These are phyloP conservation scores for Colletotrichum tabaci DNA, from an alignment of 2,329 filamentous ascomycete species.

Conservation along the genomic window DNA sequence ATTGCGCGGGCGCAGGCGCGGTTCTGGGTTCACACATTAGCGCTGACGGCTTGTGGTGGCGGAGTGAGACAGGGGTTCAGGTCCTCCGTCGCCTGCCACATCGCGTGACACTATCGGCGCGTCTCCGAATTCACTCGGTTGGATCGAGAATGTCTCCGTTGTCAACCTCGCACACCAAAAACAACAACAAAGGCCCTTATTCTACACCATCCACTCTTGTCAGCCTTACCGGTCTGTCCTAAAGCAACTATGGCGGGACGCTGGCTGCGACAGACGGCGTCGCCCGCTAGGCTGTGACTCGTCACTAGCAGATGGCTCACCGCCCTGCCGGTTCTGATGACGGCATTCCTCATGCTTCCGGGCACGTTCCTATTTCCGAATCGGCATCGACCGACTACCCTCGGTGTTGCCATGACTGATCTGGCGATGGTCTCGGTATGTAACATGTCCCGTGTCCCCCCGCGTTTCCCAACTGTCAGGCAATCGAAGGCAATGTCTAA, in stretches of 20 bases:
- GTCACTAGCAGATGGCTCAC: background rate
- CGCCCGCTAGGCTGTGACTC: background rate
- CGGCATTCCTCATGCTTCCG: background rate
- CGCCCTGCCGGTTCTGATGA: background rate
- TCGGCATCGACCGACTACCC: background rate
- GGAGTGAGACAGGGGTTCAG: background rate
- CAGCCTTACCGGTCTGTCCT: background rate
- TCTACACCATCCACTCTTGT: background rate
- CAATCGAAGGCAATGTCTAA: background rate
- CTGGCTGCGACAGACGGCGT: background rate
- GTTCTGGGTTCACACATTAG: background rate
- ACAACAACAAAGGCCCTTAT: background rate
- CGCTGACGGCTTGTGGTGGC: conserved; percentile 6
- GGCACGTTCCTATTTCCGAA: background rate
- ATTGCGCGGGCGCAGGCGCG: background rate
- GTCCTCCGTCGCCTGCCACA: conserved; percentile 3
- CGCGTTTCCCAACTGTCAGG: too few species aligned
- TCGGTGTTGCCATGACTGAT: background rate
- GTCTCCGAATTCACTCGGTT: too few species aligned
- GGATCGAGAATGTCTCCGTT: too few species aligned
- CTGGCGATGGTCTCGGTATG: conserved; percentile 18
- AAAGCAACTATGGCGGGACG: background rate
- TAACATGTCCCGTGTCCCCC: background rate
- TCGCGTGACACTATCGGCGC: background rate
- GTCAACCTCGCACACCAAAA: too few species aligned